A percentile compares a stretch with the other conserved stretches of the same genome.
Conservation (phyloP, 192 early-diverging fungal species). For the Coemansia sp. region DNA sequence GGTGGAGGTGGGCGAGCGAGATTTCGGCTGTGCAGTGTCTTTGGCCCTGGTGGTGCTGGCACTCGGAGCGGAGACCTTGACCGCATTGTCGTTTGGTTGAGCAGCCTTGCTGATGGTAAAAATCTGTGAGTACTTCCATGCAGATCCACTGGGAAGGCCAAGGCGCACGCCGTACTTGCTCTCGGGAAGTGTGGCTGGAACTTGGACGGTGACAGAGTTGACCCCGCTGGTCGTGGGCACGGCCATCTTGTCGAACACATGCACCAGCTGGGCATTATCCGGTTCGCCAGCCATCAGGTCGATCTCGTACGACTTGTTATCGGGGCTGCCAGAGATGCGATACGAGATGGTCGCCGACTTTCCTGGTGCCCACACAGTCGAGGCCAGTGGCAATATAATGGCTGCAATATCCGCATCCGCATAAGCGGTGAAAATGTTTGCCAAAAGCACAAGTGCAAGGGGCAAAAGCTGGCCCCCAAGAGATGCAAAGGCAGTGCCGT, state of each 20-base stretch:
- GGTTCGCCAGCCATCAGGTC: conserved; percentile 24
- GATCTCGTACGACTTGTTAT: conserved; percentile 20
- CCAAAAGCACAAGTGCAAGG: not conserved
- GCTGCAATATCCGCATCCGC: conserved; percentile 10
- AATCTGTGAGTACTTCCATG: conserved; percentile 25
- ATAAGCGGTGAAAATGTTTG: not conserved
- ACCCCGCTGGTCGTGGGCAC: conserved; percentile 8
- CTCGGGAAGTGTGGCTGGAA: conserved; percentile 11
- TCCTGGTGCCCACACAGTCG: conserved; percentile 16
- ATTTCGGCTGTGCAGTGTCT: not conserved
- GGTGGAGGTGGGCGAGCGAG: not conserved
- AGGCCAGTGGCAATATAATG: conserved; percentile 13
- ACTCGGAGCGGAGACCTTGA: not conserved
- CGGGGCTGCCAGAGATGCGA: conserved; percentile 10
- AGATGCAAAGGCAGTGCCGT: not conserved
- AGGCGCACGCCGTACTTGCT: conserved; percentile 22
- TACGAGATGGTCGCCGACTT: conserved; percentile 9
- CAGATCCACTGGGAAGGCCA: not conserved
- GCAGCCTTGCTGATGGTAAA: conserved; percentile 10
- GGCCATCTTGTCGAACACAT: conserved; percentile 17
- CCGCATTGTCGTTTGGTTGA: not conserved
- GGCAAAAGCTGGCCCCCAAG: not conserved
- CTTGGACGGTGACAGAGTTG: conserved; percentile 22
- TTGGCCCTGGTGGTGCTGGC: not conserved
- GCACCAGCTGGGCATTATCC: conserved; percentile 26